Evolutionary conservation across 2,329 filamentous ascomycete genomes (phyloP).

Genomic region (Aspergillus tamarii): DNA sequence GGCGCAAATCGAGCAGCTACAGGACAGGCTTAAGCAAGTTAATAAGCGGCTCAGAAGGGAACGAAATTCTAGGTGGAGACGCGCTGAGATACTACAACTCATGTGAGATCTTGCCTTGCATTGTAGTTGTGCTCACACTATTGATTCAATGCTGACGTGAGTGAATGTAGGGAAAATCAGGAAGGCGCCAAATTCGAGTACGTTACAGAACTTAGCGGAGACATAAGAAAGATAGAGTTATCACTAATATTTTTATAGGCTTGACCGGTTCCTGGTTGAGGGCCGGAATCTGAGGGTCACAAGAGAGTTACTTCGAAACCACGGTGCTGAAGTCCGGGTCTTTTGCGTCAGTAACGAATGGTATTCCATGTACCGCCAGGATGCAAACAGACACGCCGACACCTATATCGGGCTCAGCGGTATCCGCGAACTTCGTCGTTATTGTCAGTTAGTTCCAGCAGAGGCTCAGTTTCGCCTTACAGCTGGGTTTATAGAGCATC

Average conservation of each 20-base stretch:
- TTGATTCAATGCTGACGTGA: background rate
- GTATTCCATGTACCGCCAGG: conserved; percentile 15
- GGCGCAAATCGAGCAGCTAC: conserved; percentile 4
- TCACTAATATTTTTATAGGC: background rate
- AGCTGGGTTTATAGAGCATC: conserved; percentile 15
- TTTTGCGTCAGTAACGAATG: conserved; percentile 28
- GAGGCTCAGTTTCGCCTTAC: conserved; percentile 20
- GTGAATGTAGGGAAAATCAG: background rate
- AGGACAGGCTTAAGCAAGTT: background rate
- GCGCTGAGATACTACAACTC: background rate
- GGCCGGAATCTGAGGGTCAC: conserved; percentile 11
- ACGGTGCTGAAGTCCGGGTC: conserved; percentile 5
- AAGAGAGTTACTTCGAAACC: background rate
- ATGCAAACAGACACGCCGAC: background rate
- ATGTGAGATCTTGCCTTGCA: background rate
- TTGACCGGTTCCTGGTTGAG: conserved; percentile 7
- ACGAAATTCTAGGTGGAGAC: background rate
- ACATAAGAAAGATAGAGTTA: background rate
- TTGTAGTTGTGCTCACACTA: background rate
- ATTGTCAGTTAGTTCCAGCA: conserved; percentile 26
- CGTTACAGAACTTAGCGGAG: background rate
- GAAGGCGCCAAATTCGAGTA: background rate
- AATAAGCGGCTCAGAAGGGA: background rate
- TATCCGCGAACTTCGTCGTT: conserved; percentile 23
- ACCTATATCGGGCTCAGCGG: conserved; percentile 25